Conservation (phyloP, 768 basidiomycete genomes). For the Neoboletus magnificus region DNA sequence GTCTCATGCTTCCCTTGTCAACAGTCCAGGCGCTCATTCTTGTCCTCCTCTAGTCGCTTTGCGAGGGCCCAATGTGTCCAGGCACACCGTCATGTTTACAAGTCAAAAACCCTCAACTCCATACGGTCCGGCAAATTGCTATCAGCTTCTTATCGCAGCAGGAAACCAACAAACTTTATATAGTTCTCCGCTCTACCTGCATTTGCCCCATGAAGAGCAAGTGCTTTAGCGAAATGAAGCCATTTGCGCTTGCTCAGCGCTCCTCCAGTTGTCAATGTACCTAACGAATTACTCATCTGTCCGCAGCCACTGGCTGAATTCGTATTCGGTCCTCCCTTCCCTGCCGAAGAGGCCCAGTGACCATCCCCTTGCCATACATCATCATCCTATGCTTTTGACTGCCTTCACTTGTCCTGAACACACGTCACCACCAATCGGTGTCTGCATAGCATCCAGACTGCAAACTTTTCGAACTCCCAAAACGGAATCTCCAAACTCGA, state of each 20-base stretch:
- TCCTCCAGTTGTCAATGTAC: conserved; percentile 22
- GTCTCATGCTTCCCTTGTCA: too few relatives aligned
- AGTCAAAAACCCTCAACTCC: background rate
- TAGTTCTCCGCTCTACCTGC: conserved; percentile 25
- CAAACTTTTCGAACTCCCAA: background rate
- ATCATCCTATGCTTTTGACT: background rate
- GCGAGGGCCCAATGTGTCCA: background rate
- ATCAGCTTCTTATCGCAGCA: conserved; percentile 27
- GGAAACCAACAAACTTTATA: conserved; percentile 18
- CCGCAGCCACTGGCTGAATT: conserved; percentile 12
- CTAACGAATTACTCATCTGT: conserved; percentile 27
- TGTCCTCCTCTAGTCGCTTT: background rate
- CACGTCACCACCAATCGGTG: background rate
- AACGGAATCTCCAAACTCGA: background rate
- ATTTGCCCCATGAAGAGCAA: conserved; percentile 8
- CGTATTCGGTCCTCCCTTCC: background rate
- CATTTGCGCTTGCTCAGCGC: conserved; percentile 10
- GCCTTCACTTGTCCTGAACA: background rate
- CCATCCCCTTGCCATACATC: background rate
- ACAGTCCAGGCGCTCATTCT: background rate
- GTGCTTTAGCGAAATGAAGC: conserved; percentile 25
- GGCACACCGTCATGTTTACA: background rate
- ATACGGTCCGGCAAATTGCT: conserved; percentile 2
- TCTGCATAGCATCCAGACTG: background rate
- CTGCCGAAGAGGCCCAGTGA: background rate